Evolutionary conservation across 2,329 filamentous ascomycete species (phyloP), one percentile per base, ranked within the genome.

Genomic region (Botrytis hyacinthi): DNA sequence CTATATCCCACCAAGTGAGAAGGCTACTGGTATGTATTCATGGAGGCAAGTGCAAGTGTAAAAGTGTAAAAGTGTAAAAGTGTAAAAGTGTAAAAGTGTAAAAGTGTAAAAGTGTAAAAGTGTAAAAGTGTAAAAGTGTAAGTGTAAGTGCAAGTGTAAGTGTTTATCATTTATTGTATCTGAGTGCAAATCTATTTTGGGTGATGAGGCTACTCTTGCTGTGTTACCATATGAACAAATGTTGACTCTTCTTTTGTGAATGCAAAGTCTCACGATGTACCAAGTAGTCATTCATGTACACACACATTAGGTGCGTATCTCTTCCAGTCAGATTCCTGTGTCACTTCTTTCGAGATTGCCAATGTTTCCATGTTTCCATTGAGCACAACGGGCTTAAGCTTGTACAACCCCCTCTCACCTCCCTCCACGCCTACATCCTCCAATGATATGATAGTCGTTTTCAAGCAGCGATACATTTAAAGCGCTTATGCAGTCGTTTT

Each of bases 401-500:
- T 66, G 63, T 32, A n/a, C 44, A 48, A 37, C 44, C 63, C 63
- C 63, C 44, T 66, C 63, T 51, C 44, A 48, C 48, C 44, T 32
- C 63, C 63, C 44, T 51, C 63, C 60, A 62, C 60, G 35, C 37
- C 37, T 37, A n/a, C 60, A 18, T n/a, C 60, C 26, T 62, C 26
- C 32, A 37, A n/a, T 26, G 4, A 51, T 9, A 37, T 9, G 37
- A 37, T 37, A 37, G 37, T 67, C 44, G n/a, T 54, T 20, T n/a
- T 44, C 32, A 48, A 65, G 44, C 44, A 66, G 63, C 44, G 22
- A 35, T 66, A 14, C 20, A 5, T 35, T 48, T 48, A 22, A 37
- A 67, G 63, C 63, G 63, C 63, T 51, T 40, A 51, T 67, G 14
- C 63, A 40, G 4, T 51, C 16, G 46, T n/a, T 2, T 37, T 48